Base-by-base conservation (phyloP, 768 basidiomycete genomes). In the Sporobolomyces roseus region DNA sequence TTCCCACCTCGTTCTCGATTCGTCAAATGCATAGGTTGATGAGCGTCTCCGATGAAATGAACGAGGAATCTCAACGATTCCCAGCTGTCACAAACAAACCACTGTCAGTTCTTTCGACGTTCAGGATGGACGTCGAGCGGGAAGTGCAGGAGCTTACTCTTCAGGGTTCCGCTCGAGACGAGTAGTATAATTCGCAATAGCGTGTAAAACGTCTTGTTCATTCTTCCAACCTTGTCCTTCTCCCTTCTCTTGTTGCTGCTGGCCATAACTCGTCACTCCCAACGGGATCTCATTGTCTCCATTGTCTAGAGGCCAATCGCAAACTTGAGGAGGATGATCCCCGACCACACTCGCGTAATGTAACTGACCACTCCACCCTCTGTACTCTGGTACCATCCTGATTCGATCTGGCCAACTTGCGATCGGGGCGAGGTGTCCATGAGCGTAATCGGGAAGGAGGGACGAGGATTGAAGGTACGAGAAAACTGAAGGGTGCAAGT, bases 1-100 rank as follows among this genome's bases (percentile, higher is more conserved):
- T 97, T 98, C 1, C 93, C 94, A 7, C 94, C 94, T 35, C 89
- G 83, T 73, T 92, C 86, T 23, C 92, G 82, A 3, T 90, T 90
- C 0, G 89, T 89, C 43, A 99, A 83, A 78, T 99, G 94, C 61
- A 99, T 80, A 7, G 94, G 94, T 84, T 88, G 87, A 75, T 96
- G 94, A 83, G 94, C 82, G 77, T 97, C 94, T 0, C 94, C 74
- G 9, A 96, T 62, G 74, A 91, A 97, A 78, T 99, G 96, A 35
- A 93, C 84, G 36, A 99, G 81, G 81, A 96, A 99, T 78, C 90
- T 89, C 74, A 97, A 81, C 3, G 94, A 90, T 74, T 91, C 38
- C 62, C 61, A 61, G 60, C 69, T 70, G 52, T n/a, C 9, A 27
- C 29, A n/a, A 30, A 3, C 32, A 33, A 21, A 65, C 25, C 33